Conservation (phyloP, 2,329 filamentous ascomycete species). For the Aspergillus aculeatinus region DNA sequence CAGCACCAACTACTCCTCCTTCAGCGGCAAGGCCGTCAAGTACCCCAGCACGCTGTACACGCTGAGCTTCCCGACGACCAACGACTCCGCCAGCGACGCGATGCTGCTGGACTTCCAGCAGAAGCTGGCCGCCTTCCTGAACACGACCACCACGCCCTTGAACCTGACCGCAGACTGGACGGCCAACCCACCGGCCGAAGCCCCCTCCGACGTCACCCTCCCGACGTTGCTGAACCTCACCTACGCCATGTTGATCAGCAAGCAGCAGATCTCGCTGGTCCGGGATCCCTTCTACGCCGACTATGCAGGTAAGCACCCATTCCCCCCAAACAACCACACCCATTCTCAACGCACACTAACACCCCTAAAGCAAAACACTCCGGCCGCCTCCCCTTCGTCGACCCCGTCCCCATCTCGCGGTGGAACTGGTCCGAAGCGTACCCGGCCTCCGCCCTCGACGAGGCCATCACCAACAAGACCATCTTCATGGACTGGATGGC, state of each 20-base stretch:
- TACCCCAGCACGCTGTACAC: conserved; percentile 4
- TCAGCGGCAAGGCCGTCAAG: conserved; percentile 35
- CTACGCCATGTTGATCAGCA: conserved; percentile 27
- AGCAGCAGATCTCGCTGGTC: conserved; percentile 47
- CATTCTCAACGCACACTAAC: not conserved
- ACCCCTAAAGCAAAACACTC: conserved; percentile 33
- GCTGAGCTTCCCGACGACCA: conserved; percentile 40
- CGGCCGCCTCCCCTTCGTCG: conserved; percentile 50
- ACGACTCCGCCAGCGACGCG: conserved; percentile 33
- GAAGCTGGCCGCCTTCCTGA: conserved; percentile 46
- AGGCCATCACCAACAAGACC: conserved; percentile 53
- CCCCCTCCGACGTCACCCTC: conserved; percentile 31
- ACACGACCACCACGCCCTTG: conserved; percentile 12
- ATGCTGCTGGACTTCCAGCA: conserved; percentile 45
- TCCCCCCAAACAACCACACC: too few relatives aligned
- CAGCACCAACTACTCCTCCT: conserved; percentile 38
- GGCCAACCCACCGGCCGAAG: conserved; percentile 29
- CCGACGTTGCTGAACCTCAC: conserved; percentile 24
- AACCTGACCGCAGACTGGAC: conserved; percentile 19
- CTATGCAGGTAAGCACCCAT: conserved; percentile 40
- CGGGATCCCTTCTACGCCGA: conserved; percentile 52
- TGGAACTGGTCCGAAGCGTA: conserved; percentile 50
- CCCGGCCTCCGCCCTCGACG: conserved; percentile 38
- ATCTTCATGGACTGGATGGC: conserved; percentile 45
- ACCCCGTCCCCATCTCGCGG: conserved; percentile 50